Conservation (phyloP, 2,329 filamentous ascomycete species). For the Thielaviopsis populi region DNA sequence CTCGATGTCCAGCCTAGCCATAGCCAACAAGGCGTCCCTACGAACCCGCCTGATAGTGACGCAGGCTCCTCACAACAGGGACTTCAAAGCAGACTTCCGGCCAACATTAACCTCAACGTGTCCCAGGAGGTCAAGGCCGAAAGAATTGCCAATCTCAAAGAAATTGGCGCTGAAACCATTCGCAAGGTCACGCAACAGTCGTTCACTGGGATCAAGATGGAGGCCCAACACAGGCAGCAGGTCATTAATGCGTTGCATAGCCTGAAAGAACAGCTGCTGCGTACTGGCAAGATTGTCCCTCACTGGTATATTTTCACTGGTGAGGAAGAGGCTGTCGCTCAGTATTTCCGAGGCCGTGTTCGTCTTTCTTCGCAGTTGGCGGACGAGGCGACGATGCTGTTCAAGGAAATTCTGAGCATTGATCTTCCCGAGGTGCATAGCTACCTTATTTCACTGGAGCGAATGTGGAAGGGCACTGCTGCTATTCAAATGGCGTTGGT, state of each 20-base stretch:
- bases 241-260: background rate
- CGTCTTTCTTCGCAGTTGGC: background rate
- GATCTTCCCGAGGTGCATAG: background rate
- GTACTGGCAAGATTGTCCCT: background rate
- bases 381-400: background rate
- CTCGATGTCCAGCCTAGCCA: background rate
- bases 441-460: background rate
- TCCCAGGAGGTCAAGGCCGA: background rate
- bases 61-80: background rate
- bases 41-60: background rate
- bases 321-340: background rate
- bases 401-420: conserved; percentile 1
- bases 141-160: background rate
- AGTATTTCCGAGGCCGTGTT: background rate
- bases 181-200: background rate
- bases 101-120: background rate
- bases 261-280: background rate
- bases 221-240: background rate
- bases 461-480: background rate
- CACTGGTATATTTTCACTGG: background rate
- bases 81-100: background rate
- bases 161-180: background rate
- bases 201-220: background rate
- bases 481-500: background rate
- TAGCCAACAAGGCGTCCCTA: background rate